Evolutionary conservation across 2,329 filamentous ascomycete genomes (phyloP), one percentile per base, ranked within the genome.

Genomic region (Pseudogymnoascus sp.): DNA sequence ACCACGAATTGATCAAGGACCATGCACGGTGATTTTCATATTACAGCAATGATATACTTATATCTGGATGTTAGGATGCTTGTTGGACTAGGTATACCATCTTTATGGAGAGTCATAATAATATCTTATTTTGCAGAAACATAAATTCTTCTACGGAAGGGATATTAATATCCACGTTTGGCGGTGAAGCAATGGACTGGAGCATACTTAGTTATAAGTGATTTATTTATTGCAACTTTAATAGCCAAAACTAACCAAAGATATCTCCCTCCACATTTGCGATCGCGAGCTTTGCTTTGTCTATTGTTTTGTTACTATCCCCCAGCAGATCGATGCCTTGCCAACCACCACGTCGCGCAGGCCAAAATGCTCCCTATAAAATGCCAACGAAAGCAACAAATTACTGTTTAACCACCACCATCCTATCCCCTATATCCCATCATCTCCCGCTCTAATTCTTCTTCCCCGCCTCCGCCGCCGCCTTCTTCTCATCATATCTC

Each of bases 401-500:
- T 17, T 28, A 53, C 47, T 17, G n/a, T 26, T 11, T 33, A 33
- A 33, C 31, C 9, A 11, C 31, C 13, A 8, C 42, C 23, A 53
- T 31, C 17, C 9, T 19, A 44, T 17, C 9, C 47, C n/a, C n/a
- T 28, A 50, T 50, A 28, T 50, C 6, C 44, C 44, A 17, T 11
- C 44, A 31, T 13, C 26, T 10, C 21, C 40, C 13, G 13, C 21
- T 31, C 47, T 53, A 53, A 31, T 53, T 53, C 26, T 53, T 53
- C 47, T 53, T 53, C 47, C 15, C 47, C 38, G 35, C 42, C 4
- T 23, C 57, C 10, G 64, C 23, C 21, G 61, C 62, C 21, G 61
- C 68, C 7, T 71, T 71, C 64, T 74, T 74, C n/a, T 63, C 62
- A 74, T 88, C 85, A 73, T 88, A 90, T 64, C 83, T 78, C 88